phyloP scores from a whole-genome alignment of 805 yeast species.

The Brettanomyces anomalus region DNA sequence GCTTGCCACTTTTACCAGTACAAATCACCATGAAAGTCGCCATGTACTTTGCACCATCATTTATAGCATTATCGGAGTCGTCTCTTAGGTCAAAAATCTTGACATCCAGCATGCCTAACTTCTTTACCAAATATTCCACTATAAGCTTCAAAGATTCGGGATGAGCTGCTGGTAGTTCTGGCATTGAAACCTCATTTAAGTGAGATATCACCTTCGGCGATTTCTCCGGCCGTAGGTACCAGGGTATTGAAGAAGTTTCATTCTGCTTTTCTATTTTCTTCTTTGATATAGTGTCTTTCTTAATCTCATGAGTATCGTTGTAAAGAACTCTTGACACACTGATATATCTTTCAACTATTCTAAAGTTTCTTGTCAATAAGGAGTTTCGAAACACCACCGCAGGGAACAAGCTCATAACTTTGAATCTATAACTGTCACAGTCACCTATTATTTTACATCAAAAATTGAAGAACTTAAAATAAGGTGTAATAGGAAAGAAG shows the following conservation, averaged over 20 bases:
- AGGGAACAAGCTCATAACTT: too few species aligned
- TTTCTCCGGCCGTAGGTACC: slow-evolving; percentile 27
- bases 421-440: too few species aligned
- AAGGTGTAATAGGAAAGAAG: too few species aligned
- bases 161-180: slow-evolving; percentile 48
- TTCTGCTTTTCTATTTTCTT: slow-evolving; percentile 2
- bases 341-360: too few species aligned
- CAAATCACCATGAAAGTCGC: slow-evolving; percentile 52
- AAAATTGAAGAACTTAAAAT: too few species aligned
- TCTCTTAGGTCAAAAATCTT: slow-evolving; percentile 52
- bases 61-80: slow-evolving; percentile 20
- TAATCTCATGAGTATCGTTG: too few species aligned
- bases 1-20: slow-evolving; percentile 72
- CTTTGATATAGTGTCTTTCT: background rate
- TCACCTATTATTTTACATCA: too few species aligned
- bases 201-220: slow-evolving; percentile 19
- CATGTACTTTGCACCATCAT: slow-evolving; percentile 26
- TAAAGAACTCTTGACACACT: too few species aligned
- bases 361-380: too few species aligned
- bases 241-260: slow-evolving; percentile 12
- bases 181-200: slow-evolving; percentile 28
- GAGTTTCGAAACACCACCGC: too few species aligned
- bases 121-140: slow-evolving; percentile 38
- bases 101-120: slow-evolving; percentile 60
- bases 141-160: slow-evolving; percentile 44